Evolutionary conservation across 805 yeast species (phyloP).

Genomic region (Blastobotrys mokoenaii): DNA sequence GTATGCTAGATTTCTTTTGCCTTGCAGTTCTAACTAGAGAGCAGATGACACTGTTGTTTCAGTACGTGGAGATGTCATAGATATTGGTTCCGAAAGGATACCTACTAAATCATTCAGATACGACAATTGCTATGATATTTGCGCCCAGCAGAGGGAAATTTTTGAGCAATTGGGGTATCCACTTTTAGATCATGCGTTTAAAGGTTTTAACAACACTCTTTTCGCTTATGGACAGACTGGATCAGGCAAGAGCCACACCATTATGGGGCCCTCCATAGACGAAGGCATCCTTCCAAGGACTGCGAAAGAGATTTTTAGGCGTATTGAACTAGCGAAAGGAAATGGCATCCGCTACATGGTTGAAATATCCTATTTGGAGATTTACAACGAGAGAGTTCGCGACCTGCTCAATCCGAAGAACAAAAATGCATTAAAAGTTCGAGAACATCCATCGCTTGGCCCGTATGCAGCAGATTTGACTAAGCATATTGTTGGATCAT

Average conservation of each 20-base stretch:
- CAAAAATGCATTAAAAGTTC: constrained; percentile 30
- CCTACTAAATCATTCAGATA: constrained; percentile 45
- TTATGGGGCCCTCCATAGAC: constrained; percentile 47
- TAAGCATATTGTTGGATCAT: constrained; percentile 36
- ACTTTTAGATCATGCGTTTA: constrained; percentile 49
- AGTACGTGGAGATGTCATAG: neutral
- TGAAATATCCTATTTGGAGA: constrained; percentile 50
- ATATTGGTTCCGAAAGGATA: constrained; percentile 1
- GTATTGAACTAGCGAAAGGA: constrained; percentile 30
- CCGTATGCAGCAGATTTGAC: constrained; percentile 56
- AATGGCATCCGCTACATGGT: constrained; percentile 36
- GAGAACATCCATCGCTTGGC: constrained; percentile 54
- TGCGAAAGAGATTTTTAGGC: constrained; percentile 43
- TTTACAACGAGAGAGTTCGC: constrained; percentile 57
- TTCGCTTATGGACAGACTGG: constrained; percentile 78
- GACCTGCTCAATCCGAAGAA: constrained; percentile 37
- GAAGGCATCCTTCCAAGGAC: constrained; percentile 63
- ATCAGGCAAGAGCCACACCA: constrained; percentile 73
- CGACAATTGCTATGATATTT: constrained; percentile 28
- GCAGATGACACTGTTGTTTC: too few species aligned
- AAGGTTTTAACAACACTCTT: constrained; percentile 63
- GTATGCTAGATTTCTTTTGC: constrained; percentile 5
- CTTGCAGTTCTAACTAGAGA: too few species aligned
- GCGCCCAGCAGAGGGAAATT: constrained; percentile 40
- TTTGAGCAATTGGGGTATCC: constrained; percentile 50